Conservation (phyloP, 2,329 filamentous ascomycete species). For the Colletotrichum sp. region DNA sequence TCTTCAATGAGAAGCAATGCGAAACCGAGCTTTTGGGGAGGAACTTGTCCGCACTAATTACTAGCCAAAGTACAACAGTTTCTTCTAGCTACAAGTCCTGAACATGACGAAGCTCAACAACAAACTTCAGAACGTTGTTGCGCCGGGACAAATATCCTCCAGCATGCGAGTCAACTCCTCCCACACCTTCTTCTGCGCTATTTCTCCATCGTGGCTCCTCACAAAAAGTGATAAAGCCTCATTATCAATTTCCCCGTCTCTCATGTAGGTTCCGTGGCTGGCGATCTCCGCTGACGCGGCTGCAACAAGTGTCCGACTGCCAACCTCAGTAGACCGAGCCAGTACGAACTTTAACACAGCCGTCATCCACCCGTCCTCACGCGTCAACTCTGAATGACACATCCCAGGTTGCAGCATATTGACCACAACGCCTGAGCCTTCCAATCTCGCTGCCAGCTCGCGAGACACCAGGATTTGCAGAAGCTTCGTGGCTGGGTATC, state of each 20-base stretch:
- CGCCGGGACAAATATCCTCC: not conserved
- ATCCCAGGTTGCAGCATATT: not conserved
- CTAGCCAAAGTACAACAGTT: too few species aligned
- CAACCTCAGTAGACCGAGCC: not conserved
- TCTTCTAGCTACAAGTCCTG: too few species aligned
- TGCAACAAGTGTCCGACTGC: not conserved
- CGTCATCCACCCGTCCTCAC: not conserved
- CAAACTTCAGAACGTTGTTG: not conserved
- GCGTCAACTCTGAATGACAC: not conserved
- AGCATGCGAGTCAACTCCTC: not conserved
- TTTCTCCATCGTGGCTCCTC: not conserved
- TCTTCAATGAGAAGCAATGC: not conserved
- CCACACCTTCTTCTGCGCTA: not conserved
- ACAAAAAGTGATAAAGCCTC: not conserved
- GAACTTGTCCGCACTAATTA: too few species aligned
- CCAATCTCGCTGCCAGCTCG: not conserved
- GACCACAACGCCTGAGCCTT: not conserved
- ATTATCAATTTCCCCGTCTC: not conserved
- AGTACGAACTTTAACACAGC: accelerated
- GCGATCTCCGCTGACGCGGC: not conserved
- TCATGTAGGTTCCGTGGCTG: not conserved
- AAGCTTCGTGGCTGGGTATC: not conserved
- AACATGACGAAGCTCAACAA: too few species aligned
- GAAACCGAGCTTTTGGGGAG: not conserved
- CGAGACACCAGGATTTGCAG: not conserved